These are phyloP conservation scores for Beauveria sp. DNA, from an alignment of 2,329 filamentous ascomycete species.

Conservation along the genomic window DNA sequence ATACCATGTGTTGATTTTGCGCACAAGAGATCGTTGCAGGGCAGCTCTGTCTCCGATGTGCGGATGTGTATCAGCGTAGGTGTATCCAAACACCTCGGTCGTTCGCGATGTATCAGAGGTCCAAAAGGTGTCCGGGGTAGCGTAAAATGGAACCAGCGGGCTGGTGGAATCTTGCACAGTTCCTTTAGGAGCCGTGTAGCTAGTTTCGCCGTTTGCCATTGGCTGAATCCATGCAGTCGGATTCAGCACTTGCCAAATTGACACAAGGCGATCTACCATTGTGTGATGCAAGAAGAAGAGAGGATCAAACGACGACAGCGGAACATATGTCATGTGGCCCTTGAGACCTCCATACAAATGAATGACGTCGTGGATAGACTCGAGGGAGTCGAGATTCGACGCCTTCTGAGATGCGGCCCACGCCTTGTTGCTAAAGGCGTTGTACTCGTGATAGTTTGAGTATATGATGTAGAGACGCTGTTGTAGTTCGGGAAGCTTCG, in stretches of 20 bases:
- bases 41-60: constrained; percentile 18
- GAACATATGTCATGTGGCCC: constrained; percentile 64
- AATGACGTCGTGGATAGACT: constrained; percentile 56
- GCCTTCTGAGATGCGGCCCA: constrained; percentile 44
- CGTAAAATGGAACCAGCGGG: constrained; percentile 60
- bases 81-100: constrained; percentile 60
- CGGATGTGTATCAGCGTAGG: constrained; percentile 55
- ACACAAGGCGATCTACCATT: constrained; percentile 67
- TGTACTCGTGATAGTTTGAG: constrained; percentile 59
- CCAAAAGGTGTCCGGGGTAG: constrained; percentile 53
- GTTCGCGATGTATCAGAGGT: constrained; percentile 55
- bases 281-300: constrained; percentile 71
- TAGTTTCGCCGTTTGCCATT: constrained; percentile 45
- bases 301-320: constrained; percentile 71
- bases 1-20: constrained; percentile 45
- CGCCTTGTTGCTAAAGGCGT: constrained; percentile 61
- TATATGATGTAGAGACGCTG: constrained; percentile 61
- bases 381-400: constrained; percentile 53
- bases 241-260: constrained; percentile 71
- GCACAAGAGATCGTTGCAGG: constrained; percentile 27
- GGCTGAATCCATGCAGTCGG: constrained; percentile 59
- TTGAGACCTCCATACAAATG: constrained; percentile 51
- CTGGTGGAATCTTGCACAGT: constrained; percentile 47
- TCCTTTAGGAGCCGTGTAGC: constrained; percentile 52
- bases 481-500: constrained; percentile 46